phyloP scores from a whole-genome alignment of 2,329 filamentous ascomycete species.

The Diaporthe humulicola region DNA sequence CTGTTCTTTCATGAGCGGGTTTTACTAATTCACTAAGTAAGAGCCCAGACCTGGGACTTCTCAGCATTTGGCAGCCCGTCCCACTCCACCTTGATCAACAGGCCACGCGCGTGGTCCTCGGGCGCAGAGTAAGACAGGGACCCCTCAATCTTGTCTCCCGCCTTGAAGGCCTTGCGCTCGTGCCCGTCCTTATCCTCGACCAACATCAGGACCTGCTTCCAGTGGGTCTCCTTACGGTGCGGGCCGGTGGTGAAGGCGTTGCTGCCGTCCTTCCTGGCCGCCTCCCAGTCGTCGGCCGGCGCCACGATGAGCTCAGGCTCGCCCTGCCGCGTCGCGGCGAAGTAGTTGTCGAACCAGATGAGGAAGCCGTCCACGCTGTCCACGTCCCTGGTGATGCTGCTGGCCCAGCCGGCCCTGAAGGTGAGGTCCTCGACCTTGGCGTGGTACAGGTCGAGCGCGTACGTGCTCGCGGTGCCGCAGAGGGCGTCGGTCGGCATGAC shows the following conservation, averaged over 20 bases:
- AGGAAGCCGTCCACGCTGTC: conserved; percentile 86
- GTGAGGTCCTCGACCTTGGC: conserved; percentile 79
- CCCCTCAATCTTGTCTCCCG: conserved; percentile 72
- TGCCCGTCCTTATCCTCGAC: conserved; percentile 69
- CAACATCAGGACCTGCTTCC: conserved; percentile 86
- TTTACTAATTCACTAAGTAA: conserved; percentile 53
- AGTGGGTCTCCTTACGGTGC: conserved; percentile 83
- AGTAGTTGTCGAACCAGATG: conserved; percentile 96
- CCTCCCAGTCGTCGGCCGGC: conserved; percentile 74
- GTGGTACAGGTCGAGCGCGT: conserved; percentile 83
- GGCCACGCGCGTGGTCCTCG: conserved; percentile 75
- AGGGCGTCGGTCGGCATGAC: conserved; percentile 73
- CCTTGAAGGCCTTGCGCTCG: conserved; percentile 55
- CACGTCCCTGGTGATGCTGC: conserved; percentile 71
- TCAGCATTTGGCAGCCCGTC: conserved; percentile 48
- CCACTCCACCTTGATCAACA: conserved; percentile 77
- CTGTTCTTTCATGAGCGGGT: background rate
- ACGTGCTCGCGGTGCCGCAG: conserved; percentile 72
- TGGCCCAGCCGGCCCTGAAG: conserved; percentile 78
- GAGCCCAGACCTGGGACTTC: conserved; percentile 63
- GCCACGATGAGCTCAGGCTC: conserved; percentile 64
- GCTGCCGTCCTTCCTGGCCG: conserved; percentile 68
- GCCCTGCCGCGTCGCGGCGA: conserved; percentile 72
- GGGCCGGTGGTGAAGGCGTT: conserved; percentile 93
- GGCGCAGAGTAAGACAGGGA: conserved; percentile 79